Base-by-base conservation (phyloP, 768 basidiomycete species). In the Psilocybe sp. region DNA sequence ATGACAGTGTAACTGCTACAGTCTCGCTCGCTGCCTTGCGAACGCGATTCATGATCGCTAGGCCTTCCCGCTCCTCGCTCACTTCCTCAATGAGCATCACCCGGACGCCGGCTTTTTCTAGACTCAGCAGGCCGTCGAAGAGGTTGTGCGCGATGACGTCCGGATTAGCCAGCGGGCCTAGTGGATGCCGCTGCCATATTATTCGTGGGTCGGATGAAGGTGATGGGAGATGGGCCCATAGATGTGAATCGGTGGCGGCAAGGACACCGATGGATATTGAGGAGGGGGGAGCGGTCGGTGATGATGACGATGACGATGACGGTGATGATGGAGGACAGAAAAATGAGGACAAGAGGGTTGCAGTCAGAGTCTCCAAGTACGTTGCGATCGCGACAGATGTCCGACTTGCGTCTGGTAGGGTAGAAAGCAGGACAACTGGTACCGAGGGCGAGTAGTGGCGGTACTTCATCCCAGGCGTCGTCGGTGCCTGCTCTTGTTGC, bases 381-480 rank as follows among this genome's bases (percentile, higher is more conserved):
- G 19, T 85, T 63, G 34, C 81, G 76, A 3, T 68, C 48, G 4
- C 60, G 58, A 12, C 69, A 53, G 1, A 70, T 59, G 11, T 66
- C 59, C 3, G 70, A 47, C 6, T 63, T 44, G n/a, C 56, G 52
- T 60, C 52, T n/a, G 77, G 69, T 4, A 68, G 57, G 3, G 82
- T 81, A 53, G 79, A 75, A 35, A 93, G 71, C 5, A 98, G 78
- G 16, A 80, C 81, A 28, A 98, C 90, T 2, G 93, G 92, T 4
- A 94, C 85, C 1, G 85, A 73, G 2, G 97, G 97, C 18, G 95
- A 89, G 65, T 99, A 99, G 69, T 99, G 97, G 44, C 87, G 82
- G 66, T 99, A 99, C 70, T 99, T 99, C 95, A 98, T 97, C 31
- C 97, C 97, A 2, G 97, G 97, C 0, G 97, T 98, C 7, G 92